phyloP scores from a whole-genome alignment of 352 stramenopile genomes.

The Phytophthora sojae region DNA sequence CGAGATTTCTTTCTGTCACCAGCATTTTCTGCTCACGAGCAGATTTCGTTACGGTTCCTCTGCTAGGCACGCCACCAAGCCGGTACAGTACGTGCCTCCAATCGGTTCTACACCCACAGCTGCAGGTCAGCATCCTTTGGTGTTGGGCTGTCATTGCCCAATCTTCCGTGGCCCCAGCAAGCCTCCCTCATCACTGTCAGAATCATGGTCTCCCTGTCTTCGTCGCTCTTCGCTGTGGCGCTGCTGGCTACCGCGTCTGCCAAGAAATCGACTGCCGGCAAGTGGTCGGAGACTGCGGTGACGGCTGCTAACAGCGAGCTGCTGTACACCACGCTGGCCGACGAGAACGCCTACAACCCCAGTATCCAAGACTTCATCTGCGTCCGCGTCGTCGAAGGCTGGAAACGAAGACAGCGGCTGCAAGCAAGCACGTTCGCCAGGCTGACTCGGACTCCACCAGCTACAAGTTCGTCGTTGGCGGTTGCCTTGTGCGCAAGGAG shows the following conservation, averaged over 20 bases:
- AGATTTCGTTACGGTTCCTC: background rate
- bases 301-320: background rate
- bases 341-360: background rate
- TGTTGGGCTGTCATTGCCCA: background rate
- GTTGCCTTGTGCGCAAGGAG: conserved; percentile 1
- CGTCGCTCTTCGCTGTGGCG: background rate
- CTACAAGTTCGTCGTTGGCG: background rate
- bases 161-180: background rate
- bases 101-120: background rate
- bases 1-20: background rate
- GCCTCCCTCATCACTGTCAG: background rate
- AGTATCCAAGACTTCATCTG: background rate
- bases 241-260: background rate
- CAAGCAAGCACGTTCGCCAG: background rate
- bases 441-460: background rate
- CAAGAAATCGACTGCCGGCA: background rate
- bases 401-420: background rate
- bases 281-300: background rate
- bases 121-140: background rate
- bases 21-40: background rate
- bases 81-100: background rate
- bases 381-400: conserved; percentile 1
- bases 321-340: background rate
- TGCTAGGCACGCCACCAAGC: background rate
- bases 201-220: background rate